phyloP scores from a whole-genome alignment of 2,329 filamentous ascomycete species.

The Fusarium longipes region DNA sequence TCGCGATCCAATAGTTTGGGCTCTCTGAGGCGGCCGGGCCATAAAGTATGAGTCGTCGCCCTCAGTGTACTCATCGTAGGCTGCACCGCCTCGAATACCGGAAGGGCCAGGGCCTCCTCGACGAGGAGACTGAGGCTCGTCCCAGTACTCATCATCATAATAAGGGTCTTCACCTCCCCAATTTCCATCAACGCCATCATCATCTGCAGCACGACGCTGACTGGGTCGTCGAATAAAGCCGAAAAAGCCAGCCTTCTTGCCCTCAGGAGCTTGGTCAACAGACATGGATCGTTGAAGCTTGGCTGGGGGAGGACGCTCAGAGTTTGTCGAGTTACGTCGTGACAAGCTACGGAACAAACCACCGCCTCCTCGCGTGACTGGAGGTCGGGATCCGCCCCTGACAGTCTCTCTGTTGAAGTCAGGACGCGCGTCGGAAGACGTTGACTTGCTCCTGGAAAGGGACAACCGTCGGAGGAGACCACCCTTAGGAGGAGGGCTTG shows the following conservation, averaged over 20 bases:
- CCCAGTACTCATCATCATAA: conserved; percentile 48
- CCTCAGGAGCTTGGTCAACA: conserved; percentile 64
- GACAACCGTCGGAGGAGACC: conserved; percentile 61
- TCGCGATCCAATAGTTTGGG: conserved; percentile 48
- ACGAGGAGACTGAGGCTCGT: conserved; percentile 32
- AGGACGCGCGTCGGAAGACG: conserved; percentile 51
- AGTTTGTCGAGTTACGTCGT: conserved; percentile 50
- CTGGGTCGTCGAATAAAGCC: conserved; percentile 57
- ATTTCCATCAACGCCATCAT: conserved; percentile 66
- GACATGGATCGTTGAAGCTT: conserved; percentile 70
- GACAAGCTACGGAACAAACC: conserved; percentile 60
- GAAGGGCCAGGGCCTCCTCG: conserved; percentile 43
- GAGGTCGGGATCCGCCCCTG: conserved; percentile 60
- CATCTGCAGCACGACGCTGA: conserved; percentile 54
- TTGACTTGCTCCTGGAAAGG: conserved; percentile 52
- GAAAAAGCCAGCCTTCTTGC: conserved; percentile 57
- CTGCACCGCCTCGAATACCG: conserved; percentile 56
- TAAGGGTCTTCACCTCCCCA: conserved; percentile 58
- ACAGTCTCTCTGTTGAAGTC: conserved; percentile 54
- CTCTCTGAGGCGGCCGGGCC: conserved; percentile 49
- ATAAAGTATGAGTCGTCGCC: conserved; percentile 70
- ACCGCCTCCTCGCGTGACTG: conserved; percentile 58
- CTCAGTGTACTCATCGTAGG: conserved; percentile 61
- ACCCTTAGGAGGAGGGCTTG: conserved; percentile 52
- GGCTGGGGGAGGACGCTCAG: conserved; percentile 49